Evolutionary conservation across 352 stramenopile species (phyloP), one percentile per base, ranked within the genome.

Genomic region (Pythium chondricola): DNA sequence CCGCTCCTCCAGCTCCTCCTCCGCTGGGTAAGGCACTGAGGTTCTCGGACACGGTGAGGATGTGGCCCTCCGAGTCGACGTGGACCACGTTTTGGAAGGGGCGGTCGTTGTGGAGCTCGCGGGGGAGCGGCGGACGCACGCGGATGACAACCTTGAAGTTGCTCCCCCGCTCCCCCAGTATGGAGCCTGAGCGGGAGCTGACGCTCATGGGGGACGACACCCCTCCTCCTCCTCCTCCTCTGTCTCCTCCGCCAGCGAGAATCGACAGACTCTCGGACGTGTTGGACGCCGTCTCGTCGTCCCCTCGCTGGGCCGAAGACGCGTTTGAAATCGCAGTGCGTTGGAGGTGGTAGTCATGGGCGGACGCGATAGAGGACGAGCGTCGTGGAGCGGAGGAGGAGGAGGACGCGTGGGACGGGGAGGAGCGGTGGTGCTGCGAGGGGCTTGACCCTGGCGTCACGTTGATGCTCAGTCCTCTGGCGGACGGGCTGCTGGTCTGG

Each of bases 101-200:
- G 0, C 74, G 71, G 33, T 97, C 84, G 2, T 83, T 81, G 38
- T 95, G 75, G 1, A 97, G 67, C 55, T 97, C 89, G 24, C 89
- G 65, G 1, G 84, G 83, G 17, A 97, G 56, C 2, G 88, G 88
- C 1, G 89, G 89, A 1, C 89, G 81, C 21, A 96, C 85, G 38
- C 89, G 79, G 50, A 97, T 94, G n/a, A 97, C 89, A 37, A 97
- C 89, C 45, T 95, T 95, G 58, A 96, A 95, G 63, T 95, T 95
- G 48, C 72, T 83, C 2, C 78, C 78, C 8, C 78, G 74, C 22
- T 57, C 48, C 2, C 48, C 42, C 5, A 41, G 6, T 29, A 58
- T 45, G 9, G 55, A 63, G 17, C 55, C 48, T 2, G 48, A 63
- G 9, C 48, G 55, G 6, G 54, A 69, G 45, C 52, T 48, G 21